phyloP scores from a whole-genome alignment of 345 rosid genomes.

The Lepidium africanum region DNA sequence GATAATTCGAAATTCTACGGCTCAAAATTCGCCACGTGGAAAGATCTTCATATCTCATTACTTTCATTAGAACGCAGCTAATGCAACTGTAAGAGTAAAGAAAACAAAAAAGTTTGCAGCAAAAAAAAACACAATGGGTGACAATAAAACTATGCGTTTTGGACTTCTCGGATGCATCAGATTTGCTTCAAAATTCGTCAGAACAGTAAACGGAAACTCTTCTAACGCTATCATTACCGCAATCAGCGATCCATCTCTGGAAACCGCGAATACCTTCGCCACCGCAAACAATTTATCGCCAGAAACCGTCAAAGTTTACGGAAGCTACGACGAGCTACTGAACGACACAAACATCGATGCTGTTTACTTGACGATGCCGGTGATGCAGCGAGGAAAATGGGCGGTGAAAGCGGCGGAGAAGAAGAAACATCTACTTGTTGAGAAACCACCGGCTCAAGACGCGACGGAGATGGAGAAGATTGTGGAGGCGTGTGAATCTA shows the following conservation, averaged over 20 bases:
- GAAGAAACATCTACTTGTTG: conserved; percentile 54
- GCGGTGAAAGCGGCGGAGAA: conserved; percentile 46
- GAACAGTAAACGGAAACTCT: conserved; percentile 41
- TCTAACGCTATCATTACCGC: conserved; percentile 43
- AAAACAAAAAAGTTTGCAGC: background rate
- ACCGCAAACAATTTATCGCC: conserved; percentile 30
- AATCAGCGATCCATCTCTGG: conserved; percentile 51
- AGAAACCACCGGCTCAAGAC: conserved; percentile 58
- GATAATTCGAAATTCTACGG: background rate
- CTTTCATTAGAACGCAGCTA: background rate
- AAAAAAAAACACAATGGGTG: conserved; percentile 20
- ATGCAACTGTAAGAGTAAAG: background rate
- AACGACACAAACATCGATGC: conserved; percentile 50
- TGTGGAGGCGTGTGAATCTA: conserved; percentile 50
- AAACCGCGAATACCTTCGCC: conserved; percentile 46
- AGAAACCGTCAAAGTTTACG: conserved; percentile 35
- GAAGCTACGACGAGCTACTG: conserved; percentile 48
- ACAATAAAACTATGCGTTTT: conserved; percentile 30
- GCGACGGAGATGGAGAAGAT: conserved; percentile 48
- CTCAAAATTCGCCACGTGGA: conserved; percentile 12
- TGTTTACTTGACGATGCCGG: conserved; percentile 59
- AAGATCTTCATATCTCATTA: background rate
- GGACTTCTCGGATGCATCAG: conserved; percentile 61
- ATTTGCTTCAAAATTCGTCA: conserved; percentile 43
- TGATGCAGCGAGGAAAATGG: conserved; percentile 45